A percentile compares a stretch with the other conserved stretches of the same genome.
Evolutionary conservation across 768 basidiomycete genomes (phyloP).

Genomic region (Rhodosporidiobolus sp.): DNA sequence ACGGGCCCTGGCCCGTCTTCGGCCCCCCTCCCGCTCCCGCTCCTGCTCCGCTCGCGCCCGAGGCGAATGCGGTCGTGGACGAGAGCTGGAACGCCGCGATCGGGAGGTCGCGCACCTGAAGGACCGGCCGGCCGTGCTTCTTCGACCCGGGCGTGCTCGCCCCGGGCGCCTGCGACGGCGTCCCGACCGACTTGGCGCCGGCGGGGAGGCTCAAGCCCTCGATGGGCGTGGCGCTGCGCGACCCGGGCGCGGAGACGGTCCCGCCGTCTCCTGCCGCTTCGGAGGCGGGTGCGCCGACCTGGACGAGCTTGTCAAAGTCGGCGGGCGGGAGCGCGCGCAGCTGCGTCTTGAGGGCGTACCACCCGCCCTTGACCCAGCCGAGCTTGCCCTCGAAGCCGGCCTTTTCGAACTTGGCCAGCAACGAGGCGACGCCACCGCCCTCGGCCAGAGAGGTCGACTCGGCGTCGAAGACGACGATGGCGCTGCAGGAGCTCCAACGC

Average conservation of each 20-base stretch:
- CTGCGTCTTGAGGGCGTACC: constrained; percentile 60
- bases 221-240: neutral
- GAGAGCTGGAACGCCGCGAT: constrained; percentile 51
- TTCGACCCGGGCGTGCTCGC: constrained; percentile 16
- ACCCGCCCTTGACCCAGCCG: constrained; percentile 78
- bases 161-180: neutral
- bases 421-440: constrained; percentile 49
- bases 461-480: constrained; percentile 80
- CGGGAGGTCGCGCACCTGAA: constrained; percentile 47
- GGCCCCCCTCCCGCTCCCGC: neutral
- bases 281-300: neutral
- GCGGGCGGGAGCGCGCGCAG: neutral
- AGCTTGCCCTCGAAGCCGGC: constrained; percentile 62
- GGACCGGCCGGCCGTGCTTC: constrained; percentile 35
- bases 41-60: neutral
- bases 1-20: too few relatives aligned
- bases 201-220: neutral
- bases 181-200: neutral
- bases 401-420: constrained; percentile 51
- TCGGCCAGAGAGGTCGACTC: constrained; percentile 65
- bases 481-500: constrained; percentile 43
- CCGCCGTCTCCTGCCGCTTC: too few relatives aligned
- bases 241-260: neutral
- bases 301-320: constrained; percentile 1
- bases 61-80: constrained; percentile 36